Base-by-base conservation (phyloP, 768 basidiomycete genomes). In the Tylopilus intermedius region DNA sequence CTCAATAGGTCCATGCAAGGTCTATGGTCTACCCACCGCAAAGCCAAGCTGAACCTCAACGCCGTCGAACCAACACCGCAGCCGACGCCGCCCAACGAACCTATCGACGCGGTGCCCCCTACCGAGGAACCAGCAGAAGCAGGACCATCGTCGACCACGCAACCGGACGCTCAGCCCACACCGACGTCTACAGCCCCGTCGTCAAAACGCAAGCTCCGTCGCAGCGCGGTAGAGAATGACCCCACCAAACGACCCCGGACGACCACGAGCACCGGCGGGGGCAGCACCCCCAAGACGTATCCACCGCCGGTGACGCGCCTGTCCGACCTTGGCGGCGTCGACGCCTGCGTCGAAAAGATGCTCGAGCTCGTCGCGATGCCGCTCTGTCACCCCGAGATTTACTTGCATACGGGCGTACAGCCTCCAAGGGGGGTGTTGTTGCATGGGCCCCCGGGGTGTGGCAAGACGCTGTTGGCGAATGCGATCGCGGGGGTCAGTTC, bases 281-380 rank as follows among this genome's bases (percentile, higher is more conserved):
- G 38, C 0, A 55, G 21, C 26, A 22, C 53, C n/a, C 32, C 53
- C 53, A 62, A 73, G 29, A 49, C 79, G 5, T 73, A 88, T 56
- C 65, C 80, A 2, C 88, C 93, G 0, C 93, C 94, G 0, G 67
- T 79, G 1, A 81, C 87, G 0, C 79, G 90, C 8, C 72, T 98
- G 4, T 82, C 90, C 1, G 87, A 93, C 60, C 78, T 98, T 0
- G 96, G 94, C 13, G 96, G 95, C 8, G 79, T 97, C 5, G 86
- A 90, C 51, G 62, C 76, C 13, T 94, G 88, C 57, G 79, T 97
- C 14, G 93, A 95, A 66, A 94, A 94, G 68, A 82, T 98, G 75
- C 80, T 96, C 35, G 94, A 97, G 63, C 83, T 95, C n/a, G 93
- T 98, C 13, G 93, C 90, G 1, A 87, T 98, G 82, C 96, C 96